A percentile compares a stretch with the other conserved stretches of the same genome.
Conservation (phyloP, 495 filamentous ascomycete genomes). For the Hamigera avellanea region DNA sequence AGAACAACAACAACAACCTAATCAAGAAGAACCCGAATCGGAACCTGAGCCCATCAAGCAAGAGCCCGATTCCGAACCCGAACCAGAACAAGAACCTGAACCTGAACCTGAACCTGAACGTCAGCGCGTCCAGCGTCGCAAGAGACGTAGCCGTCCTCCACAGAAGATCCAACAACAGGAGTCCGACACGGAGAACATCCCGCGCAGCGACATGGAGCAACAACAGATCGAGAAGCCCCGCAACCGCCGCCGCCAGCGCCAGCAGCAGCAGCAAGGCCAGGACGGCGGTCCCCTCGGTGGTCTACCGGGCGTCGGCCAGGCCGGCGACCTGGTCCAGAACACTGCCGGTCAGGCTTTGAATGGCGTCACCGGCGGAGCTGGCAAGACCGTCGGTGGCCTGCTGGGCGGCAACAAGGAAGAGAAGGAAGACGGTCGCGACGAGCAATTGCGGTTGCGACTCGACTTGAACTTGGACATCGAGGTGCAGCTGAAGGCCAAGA, state of each 20-base stretch:
- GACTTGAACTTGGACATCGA: conserved; percentile 85
- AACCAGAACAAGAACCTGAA: conserved; percentile 10
- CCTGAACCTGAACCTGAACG: conserved; percentile 15
- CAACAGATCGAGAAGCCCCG: conserved; percentile 12
- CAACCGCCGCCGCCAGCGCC: conserved; percentile 25
- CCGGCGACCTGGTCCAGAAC: conserved; percentile 46
- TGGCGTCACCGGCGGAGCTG: conserved; percentile 43
- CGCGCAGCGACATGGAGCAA: conserved; percentile 26
- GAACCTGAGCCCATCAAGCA: conserved; percentile 2
- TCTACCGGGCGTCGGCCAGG: conserved; percentile 47
- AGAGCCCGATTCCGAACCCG: conserved; percentile 7
- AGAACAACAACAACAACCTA: conserved; percentile 6
- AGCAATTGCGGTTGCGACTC: conserved; percentile 65
- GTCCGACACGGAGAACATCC: conserved; percentile 25
- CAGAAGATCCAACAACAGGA: conserved; percentile 14
- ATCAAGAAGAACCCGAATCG: conserved; percentile 4
- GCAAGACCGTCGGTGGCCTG: conserved; percentile 44
- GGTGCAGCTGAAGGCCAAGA: conserved; percentile 82
- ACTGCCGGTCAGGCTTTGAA: conserved; percentile 51
- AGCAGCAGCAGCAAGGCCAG: conserved; percentile 23
- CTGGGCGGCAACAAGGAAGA: conserved; percentile 28
- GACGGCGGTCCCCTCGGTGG: conserved; percentile 36
- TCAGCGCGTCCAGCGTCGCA: conserved; percentile 15
- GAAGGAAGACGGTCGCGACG: conserved; percentile 41
- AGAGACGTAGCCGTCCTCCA: conserved; percentile 18